Evolutionary conservation across 805 yeast genomes (phyloP).

Genomic region (Hanseniaspora lachancei): DNA sequence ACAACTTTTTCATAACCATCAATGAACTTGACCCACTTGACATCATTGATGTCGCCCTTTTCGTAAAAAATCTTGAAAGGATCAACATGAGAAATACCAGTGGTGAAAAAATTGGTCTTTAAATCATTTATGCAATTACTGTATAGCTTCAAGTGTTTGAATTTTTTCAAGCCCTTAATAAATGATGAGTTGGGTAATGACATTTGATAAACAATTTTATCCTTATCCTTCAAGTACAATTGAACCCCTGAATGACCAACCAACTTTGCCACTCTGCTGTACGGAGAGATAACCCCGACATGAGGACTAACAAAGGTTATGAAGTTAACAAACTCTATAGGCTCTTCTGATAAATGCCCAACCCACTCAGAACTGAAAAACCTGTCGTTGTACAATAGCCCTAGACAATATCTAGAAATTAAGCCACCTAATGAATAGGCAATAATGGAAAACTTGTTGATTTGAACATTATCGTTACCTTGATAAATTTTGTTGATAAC

Average conservation of each 20-base stretch:
- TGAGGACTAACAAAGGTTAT: conserved; percentile 60
- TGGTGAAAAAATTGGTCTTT: conserved; percentile 72
- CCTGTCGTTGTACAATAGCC: conserved; percentile 45
- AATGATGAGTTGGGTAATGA: conserved; percentile 50
- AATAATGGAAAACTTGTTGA: conserved; percentile 55
- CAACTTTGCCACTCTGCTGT: conserved; percentile 47
- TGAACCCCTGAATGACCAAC: conserved; percentile 65
- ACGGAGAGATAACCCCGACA: conserved; percentile 54
- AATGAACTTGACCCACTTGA: conserved; percentile 34
- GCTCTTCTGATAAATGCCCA: conserved; percentile 3
- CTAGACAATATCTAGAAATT: conserved; percentile 64
- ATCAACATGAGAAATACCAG: conserved; percentile 52
- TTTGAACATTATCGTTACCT: conserved; percentile 21
- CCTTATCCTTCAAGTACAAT: conserved; percentile 47
- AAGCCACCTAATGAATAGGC: conserved; percentile 85
- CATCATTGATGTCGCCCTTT: conserved; percentile 30
- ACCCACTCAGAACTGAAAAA: conserved; percentile 29
- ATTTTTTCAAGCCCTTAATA: conserved; percentile 39
- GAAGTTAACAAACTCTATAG: conserved; percentile 45
- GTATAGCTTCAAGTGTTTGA: conserved; percentile 45
- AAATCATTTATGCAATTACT: conserved; percentile 71
- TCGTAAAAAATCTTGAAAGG: conserved; percentile 39
- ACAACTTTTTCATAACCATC: conserved; percentile 42
- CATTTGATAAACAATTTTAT: conserved; percentile 55
- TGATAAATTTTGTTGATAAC: conserved; percentile 25